Percentiles rank a stretch among this genome's conserved stretches.
Conservation (phyloP, 1,284 basidiomycete genomes). For the Irpex rosettiformis region DNA sequence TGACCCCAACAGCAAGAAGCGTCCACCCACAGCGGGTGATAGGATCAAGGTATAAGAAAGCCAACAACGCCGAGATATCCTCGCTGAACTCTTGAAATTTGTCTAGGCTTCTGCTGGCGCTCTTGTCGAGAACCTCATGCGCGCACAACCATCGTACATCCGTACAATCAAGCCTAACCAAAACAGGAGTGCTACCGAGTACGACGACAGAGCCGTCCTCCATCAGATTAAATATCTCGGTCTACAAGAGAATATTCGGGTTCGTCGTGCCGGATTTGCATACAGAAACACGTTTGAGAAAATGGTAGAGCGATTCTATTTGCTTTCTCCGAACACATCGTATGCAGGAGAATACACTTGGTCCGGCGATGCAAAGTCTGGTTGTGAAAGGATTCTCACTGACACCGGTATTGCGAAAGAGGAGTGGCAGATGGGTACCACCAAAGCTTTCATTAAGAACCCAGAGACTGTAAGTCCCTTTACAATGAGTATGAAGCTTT, state of each 20-base stretch:
- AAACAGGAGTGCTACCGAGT: constrained; percentile 91
- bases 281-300: constrained; percentile 98
- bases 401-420: constrained; percentile 96
- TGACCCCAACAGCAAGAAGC: constrained; percentile 96
- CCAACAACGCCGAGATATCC: too few species aligned
- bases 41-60: constrained; percentile 95
- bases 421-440: constrained; percentile 99
- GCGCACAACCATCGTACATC: constrained; percentile 96
- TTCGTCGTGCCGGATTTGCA: constrained; percentile 95
- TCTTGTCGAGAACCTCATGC: constrained; percentile 95
- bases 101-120: constrained; percentile 82
- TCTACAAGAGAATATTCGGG: constrained; percentile 97
- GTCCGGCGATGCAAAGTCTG: constrained; percentile 87
- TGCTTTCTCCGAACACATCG: constrained; percentile 92
- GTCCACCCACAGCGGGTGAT: constrained; percentile 97
- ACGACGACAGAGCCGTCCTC: constrained; percentile 91
- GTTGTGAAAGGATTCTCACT: constrained; percentile 89
- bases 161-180: constrained; percentile 99
- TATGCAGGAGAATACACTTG: constrained; percentile 99
- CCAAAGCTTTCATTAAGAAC: constrained; percentile 99
- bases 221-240: constrained; percentile 99
- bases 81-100: too few species aligned
- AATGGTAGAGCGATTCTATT: constrained; percentile 97
- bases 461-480: constrained; percentile 80
- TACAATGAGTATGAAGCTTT: neutral